phyloP scores from a whole-genome alignment of 768 basidiomycete genomes.

The Botryobasidium botryosum region DNA sequence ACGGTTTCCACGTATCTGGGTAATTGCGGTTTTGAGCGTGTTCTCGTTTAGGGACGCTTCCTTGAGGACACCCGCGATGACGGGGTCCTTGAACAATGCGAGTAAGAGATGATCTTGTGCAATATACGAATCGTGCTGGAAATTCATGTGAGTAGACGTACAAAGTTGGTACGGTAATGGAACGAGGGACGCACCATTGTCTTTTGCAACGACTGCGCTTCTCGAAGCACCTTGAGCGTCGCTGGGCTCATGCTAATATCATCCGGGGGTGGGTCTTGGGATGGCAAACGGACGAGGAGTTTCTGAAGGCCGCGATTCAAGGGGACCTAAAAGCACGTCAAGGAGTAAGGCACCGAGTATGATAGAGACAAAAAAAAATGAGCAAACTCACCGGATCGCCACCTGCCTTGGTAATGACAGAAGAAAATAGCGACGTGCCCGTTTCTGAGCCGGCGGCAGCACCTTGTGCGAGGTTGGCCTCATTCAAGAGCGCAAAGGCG shows the following conservation, averaged over 20 bases:
- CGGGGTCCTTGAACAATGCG: conserved; percentile 60
- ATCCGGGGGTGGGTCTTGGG: conserved; percentile 74
- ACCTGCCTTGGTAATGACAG: conserved; percentile 66
- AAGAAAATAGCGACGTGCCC: conserved; percentile 48
- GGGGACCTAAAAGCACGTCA: too few species aligned
- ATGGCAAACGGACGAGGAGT: conserved; percentile 61
- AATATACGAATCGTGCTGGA: conserved; percentile 76
- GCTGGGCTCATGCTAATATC: conserved; percentile 47
- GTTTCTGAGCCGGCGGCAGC: conserved; percentile 16
- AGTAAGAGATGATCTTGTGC: conserved; percentile 86
- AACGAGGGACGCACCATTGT: conserved; percentile 38
- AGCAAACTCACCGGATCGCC: conserved; percentile 52
- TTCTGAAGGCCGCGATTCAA: conserved; percentile 62
- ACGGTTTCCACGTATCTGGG: conserved; percentile 66
- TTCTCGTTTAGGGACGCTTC: conserved; percentile 53
- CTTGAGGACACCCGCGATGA: conserved; percentile 40
- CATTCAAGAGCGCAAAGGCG: conserved; percentile 64
- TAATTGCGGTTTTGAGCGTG: conserved; percentile 54
- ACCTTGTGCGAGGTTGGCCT: conserved; percentile 30
- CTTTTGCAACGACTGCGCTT: conserved; percentile 63
- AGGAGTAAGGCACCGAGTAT: neutral
- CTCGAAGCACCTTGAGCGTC: conserved; percentile 45
- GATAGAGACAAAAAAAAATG: neutral
- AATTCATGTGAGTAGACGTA: neutral
- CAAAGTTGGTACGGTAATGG: too few species aligned